phyloP scores from a whole-genome alignment of 306 rosid genomes.

The Abrus precatorius region DNA sequence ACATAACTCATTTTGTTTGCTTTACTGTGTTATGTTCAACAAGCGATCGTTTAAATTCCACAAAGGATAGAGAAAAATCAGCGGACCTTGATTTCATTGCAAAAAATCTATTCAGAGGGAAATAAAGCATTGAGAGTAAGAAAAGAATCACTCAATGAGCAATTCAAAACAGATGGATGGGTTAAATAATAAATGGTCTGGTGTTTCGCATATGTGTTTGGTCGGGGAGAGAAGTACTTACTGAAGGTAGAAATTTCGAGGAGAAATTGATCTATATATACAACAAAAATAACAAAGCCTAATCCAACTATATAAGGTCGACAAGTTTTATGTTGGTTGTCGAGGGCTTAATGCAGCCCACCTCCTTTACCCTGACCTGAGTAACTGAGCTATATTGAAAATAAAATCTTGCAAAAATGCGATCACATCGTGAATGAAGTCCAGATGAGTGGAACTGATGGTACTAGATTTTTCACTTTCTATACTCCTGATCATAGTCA shows the following conservation, averaged over 20 bases:
- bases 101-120: neutral
- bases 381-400: neutral
- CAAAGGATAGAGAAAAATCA: too few species aligned
- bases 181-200: neutral
- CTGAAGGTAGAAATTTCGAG: neutral
- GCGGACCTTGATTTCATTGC: slow-evolving; percentile 9
- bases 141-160: neutral
- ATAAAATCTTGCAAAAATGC: neutral
- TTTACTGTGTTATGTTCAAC: too few species aligned
- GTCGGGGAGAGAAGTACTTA: neutral
- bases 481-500: slow-evolving; percentile 20
- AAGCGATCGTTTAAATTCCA: too few species aligned
- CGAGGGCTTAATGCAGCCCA: too few species aligned
- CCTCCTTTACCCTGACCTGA: too few species aligned
- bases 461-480: slow-evolving; percentile 18
- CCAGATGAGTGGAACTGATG: slow-evolving; percentile 1
- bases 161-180: neutral
- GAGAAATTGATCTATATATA: neutral
- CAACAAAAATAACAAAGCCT: too few species aligned
- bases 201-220: slow-evolving; percentile 3
- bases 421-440: slow-evolving; percentile 14
- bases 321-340: too few species aligned
- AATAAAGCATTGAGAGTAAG: neutral
- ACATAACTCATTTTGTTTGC: too few species aligned
- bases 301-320: too few species aligned